Evolutionary conservation across 495 filamentous ascomycete species (phyloP).

Genomic region (Penicillium pulvis): DNA sequence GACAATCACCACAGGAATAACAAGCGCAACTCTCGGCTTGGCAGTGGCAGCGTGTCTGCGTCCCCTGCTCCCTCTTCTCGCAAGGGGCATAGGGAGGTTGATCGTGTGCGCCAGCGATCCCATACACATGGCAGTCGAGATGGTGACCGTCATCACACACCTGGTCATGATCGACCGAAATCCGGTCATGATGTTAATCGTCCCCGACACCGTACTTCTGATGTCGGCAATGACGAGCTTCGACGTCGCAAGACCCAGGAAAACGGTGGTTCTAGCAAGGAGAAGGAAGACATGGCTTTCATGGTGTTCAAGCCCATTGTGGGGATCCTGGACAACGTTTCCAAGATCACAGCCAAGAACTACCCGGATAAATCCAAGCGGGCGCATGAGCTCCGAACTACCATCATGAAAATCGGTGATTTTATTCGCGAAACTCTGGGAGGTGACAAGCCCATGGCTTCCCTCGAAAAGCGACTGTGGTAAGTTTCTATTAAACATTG

Average conservation of each 20-base stretch:
- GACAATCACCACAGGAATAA: constrained; percentile 89
- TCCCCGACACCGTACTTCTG: constrained; percentile 40
- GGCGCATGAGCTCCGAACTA: constrained; percentile 47
- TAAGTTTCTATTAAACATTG: constrained; percentile 29
- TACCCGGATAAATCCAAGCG: constrained; percentile 61
- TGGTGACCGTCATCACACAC: constrained; percentile 49
- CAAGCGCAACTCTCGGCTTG: constrained; percentile 58
- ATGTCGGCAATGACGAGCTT: constrained; percentile 43
- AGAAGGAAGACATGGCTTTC: constrained; percentile 55
- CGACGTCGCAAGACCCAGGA: constrained; percentile 47
- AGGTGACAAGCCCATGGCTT: constrained; percentile 36
- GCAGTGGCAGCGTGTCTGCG: constrained; percentile 51
- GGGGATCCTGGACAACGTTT: constrained; percentile 58
- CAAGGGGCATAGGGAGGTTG: constrained; percentile 52
- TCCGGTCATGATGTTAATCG: constrained; percentile 39
- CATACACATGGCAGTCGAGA: constrained; percentile 50
- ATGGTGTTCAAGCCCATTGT: constrained; percentile 61
- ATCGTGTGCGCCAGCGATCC: constrained; percentile 53
- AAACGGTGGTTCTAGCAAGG: constrained; percentile 44
- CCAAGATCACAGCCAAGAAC: constrained; percentile 63
- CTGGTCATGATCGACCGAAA: constrained; percentile 40
- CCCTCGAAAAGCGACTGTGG: constrained; percentile 51
- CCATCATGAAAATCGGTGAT: constrained; percentile 52
- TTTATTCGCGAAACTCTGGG: constrained; percentile 44
- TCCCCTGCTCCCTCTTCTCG: constrained; percentile 54